Base-by-base conservation (phyloP, 1,139 yeast genomes). In the Tardiomyces blankii region DNA sequence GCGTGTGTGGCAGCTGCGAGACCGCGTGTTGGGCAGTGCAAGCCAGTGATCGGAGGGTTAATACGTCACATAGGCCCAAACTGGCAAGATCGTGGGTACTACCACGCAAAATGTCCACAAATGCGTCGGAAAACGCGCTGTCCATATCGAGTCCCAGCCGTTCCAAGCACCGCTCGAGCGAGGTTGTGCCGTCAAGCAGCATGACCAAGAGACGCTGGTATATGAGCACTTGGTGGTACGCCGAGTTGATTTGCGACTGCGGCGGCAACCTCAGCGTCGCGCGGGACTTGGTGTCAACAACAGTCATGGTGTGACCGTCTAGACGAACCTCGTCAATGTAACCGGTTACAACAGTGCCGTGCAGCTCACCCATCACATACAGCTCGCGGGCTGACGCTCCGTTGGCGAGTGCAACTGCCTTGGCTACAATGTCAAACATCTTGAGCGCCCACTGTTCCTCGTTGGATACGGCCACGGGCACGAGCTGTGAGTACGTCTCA, bases 201-300 rank as follows among this genome's bases (percentile, higher is more conserved):
- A 30, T 13, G 5, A 11, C 35, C 40, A 52, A 18, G 44, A 64
- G 45, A 41, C 49, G 44, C 38, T 57, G 61, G 45, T 65, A 65
- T 2, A 58, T 41, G 38, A 63, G 50, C 11, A 63, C 51, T 49
- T 65, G 68, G 42, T 64, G 67, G 44, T 57, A 62, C 1, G 68
- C 68, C 1, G 59, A 50, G 6, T 55, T 51, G 39, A 53, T 51
- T 42, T 60, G 60, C n/a, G 54, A 49, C 6, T 42, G 43, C 8
- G 46, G 40, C 2, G 63, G 62, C 6, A 54, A 50, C 1, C 44
- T 42, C 16, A 39, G 27, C 2, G 44, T 19, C 5, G 32, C 25
- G 18, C 67, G 49, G 12, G 66, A 58, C 44, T 65, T 64, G 19
- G 66, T 63, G 42, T 64, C 68, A 8, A 51, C 49, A 12, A 65